Percentiles rank a stretch among this genome's conserved stretches.
Evolutionary conservation across 768 basidiomycete species (phyloP).

Genomic region (Russula sp.): DNA sequence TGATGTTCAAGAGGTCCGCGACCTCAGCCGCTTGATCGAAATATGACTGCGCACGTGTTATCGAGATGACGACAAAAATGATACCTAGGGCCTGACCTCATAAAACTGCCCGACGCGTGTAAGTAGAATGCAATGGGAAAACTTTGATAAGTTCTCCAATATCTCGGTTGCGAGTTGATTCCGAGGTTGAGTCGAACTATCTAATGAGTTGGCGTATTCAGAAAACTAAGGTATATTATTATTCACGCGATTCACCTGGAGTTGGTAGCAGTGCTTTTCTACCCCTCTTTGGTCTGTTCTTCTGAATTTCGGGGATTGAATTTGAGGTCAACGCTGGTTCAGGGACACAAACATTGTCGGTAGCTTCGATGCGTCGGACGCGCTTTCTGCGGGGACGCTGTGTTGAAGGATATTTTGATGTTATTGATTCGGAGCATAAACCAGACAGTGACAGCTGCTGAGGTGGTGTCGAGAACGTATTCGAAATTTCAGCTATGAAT

Average conservation of each 20-base stretch:
- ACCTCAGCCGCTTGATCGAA: constrained; percentile 86
- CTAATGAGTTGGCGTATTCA: constrained; percentile 1
- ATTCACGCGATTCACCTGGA: not conserved
- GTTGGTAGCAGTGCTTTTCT: not conserved
- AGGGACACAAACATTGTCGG: not conserved
- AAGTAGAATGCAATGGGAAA: constrained; percentile 83
- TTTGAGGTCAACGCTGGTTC: not conserved
- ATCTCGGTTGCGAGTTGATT: constrained; percentile 64
- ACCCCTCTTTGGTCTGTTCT: not conserved
- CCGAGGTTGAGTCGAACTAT: constrained; percentile 12
- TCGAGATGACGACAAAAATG: not conserved
- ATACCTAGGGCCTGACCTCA: constrained; percentile 49
- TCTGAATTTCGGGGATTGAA: not conserved
- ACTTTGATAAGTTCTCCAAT: constrained; percentile 58
- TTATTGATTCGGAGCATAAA: not conserved
- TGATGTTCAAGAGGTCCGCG: constrained; percentile 70
- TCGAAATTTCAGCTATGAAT: not conserved
- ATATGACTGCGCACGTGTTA: constrained; percentile 57
- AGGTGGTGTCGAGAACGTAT: not conserved
- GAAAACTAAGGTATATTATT: too few species aligned
- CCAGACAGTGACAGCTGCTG: not conserved
- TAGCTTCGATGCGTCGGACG: not conserved
- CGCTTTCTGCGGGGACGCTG: not conserved
- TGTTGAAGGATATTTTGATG: not conserved
- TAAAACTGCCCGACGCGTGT: constrained; percentile 95